phyloP scores from a whole-genome alignment of 352 stramenopile genomes.

The Pythium brachiatum region DNA sequence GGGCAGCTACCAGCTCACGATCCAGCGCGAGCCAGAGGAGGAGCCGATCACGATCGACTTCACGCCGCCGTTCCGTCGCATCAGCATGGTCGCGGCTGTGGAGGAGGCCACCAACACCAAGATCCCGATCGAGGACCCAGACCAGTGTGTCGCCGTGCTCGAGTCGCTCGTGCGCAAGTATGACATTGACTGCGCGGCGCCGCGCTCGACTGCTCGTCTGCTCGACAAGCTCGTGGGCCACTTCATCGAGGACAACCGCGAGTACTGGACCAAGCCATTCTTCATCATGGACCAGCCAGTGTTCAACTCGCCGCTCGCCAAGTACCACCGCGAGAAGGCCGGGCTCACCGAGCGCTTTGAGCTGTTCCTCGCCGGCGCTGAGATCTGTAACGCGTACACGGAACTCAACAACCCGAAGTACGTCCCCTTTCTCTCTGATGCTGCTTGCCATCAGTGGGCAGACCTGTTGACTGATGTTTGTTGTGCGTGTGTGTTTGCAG shows the following conservation, averaged over 20 bases:
- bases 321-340: conserved; percentile 92
- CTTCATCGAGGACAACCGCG: conserved; percentile 87
- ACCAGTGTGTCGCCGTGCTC: conserved; percentile 56
- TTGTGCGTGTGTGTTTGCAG: conserved; percentile 16
- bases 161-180: conserved; percentile 72
- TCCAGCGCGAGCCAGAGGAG: conserved; percentile 80
- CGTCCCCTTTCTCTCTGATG: too few relatives aligned
- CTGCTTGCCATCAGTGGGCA: too few relatives aligned
- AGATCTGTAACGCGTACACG: conserved; percentile 99
- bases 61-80: conserved; percentile 92
- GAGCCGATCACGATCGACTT: conserved; percentile 91
- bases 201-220: conserved; percentile 72
- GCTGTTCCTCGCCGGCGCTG: conserved; percentile 95
- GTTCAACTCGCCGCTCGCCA: conserved; percentile 97
- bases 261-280: conserved; percentile 93
- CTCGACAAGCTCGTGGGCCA: conserved; percentile 88
- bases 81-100: conserved; percentile 90
- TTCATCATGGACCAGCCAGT: conserved; percentile 99
- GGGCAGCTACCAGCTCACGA: conserved; percentile 85
- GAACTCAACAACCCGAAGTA: conserved; percentile 96
- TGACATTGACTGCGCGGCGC: conserved; percentile 61
- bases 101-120: conserved; percentile 65
- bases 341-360: conserved; percentile 98
- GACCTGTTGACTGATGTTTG: conserved; percentile 6
- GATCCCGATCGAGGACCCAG: conserved; percentile 73